These are phyloP conservation scores for Gymnopilus junonius DNA, from an alignment of 768 basidiomycete species.

Conservation along the genomic window DNA sequence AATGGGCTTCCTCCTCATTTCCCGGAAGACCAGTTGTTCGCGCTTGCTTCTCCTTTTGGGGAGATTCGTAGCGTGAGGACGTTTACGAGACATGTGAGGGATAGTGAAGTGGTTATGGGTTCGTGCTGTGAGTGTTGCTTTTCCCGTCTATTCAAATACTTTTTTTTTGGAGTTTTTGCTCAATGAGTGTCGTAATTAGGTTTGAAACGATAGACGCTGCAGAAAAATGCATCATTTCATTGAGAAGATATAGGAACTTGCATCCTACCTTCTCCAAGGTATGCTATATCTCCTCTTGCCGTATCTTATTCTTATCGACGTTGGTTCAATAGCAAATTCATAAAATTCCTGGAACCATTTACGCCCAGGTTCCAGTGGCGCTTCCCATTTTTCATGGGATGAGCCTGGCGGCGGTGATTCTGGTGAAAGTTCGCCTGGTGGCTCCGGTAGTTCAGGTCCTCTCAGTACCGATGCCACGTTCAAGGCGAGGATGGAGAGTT, in stretches of 20 bases:
- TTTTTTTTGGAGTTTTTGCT: not conserved
- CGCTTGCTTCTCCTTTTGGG: slow-evolving; percentile 74
- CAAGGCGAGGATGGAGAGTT: slow-evolving; percentile 80
- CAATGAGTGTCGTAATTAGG: slow-evolving; percentile 37
- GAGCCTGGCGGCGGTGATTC: slow-evolving; percentile 20
- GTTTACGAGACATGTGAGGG: slow-evolving; percentile 82
- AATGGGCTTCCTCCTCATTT: slow-evolving; percentile 86
- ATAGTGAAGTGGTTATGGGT: slow-evolving; percentile 77
- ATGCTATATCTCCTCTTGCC: slow-evolving; percentile 1
- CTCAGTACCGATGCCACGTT: slow-evolving; percentile 48
- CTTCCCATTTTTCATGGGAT: slow-evolving; percentile 25
- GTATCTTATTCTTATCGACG: slow-evolving; percentile 1
- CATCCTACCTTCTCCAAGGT: slow-evolving; percentile 92
- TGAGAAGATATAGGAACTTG: slow-evolving; percentile 74
- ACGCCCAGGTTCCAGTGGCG: slow-evolving; percentile 42
- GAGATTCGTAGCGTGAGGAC: slow-evolving; percentile 78
- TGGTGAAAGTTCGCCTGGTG: slow-evolving; percentile 8
- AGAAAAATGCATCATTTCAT: slow-evolving; percentile 71
- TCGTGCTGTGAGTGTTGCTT: slow-evolving; percentile 65
- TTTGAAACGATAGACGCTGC: slow-evolving; percentile 72
- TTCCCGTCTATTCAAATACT: too few relatives aligned
- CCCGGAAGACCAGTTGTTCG: slow-evolving; percentile 78
- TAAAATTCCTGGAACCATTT: slow-evolving; percentile 79
- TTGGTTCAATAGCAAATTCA: slow-evolving; percentile 56
- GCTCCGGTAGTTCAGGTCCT: slow-evolving; percentile 10